Base-by-base conservation (phyloP, 2,329 filamentous ascomycete genomes). In the Lachnellula subtilissima region DNA sequence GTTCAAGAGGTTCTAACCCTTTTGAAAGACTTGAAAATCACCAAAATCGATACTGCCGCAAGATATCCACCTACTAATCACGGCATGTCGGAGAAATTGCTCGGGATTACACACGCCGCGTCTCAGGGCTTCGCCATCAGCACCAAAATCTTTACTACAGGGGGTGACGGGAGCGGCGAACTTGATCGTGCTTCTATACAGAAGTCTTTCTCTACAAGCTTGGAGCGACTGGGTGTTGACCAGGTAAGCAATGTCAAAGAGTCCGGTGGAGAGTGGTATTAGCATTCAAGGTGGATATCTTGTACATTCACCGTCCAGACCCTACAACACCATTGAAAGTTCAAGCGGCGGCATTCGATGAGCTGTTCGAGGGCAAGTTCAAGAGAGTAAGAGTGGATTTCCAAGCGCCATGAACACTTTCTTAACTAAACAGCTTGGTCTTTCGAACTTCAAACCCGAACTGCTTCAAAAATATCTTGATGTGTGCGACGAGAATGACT, bases 291-390 rank as follows among this genome's bases (percentile, higher is more conserved):
- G 19, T 60, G 11, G 40, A 54, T 50, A 22, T 51, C 12, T 37
- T 58, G 5, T 50, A 58, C 28, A 43, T 15, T n/a, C 57, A 59
- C 56, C 52, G 32, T 5, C 57, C 63, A n/a, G 65, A 68, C 51
- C 48, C 40, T 5, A 19, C 46, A n/a, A 68, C 61, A 19, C 59
- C 62, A 1, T 43, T 66, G 0, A 57, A 56, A 25, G 61, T 65
- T 7, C 64, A 61, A 9, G 58, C 66, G 9, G 54, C 65, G 7
- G 63, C 55, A 2, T 57, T 68, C 12, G 53, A 71, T 45, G 48
- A 55, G 23, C 63, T 73, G 35, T 70, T 65, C 53, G 62, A 62
- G 55, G 53, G 69, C 54, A 54, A 69, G 23, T 68, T 68, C 45
- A 57, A 64, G 48, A 47, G 42, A 23, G 61, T 59, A 55, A 28